Base-by-base conservation (phyloP, 441 rosid species). In the Populus hybrid region DNA sequence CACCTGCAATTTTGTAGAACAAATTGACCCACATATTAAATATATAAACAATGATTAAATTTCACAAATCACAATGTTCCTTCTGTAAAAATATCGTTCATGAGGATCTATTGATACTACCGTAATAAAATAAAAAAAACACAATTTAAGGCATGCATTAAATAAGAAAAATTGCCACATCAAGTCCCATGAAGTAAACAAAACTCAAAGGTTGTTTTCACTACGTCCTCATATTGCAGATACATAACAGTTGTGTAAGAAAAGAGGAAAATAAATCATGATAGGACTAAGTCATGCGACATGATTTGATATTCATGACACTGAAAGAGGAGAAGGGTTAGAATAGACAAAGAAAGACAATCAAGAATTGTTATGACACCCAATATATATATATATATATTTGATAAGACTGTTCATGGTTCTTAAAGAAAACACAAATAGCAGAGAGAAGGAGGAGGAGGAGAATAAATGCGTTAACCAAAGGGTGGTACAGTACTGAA, bases 1-100 rank as follows among this genome's bases (percentile, higher is more conserved):
- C 81, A 95, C 99, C 99, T 95, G 93, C 83, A 71, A 67, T 36
- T 23, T 72, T 74, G 59, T 18, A 68, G 12, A 35, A n/a, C 76
- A 74, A 8, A 20, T 73, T 16, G 24, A 28, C 59, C 14, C 50
- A 9, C 10, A 9, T 28, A 42, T 26, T 67, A 64, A 24, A 76
- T 59, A 23, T 21, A 1, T 6, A 24, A 7, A 36, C 3, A 36
- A 29, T 2, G 21, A 63, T 64, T 50, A 31, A 28, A 10, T 64
- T 9, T n/a, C 75, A 64, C 65, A 71, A 45, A 64, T 42, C 69
- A 45, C 33, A 14, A 64, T 14, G 45, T 45, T 31, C 14, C n/a
- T 9, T 9, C 45, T 50, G 9, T 40, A 14, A 1, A 28, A 4
- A 18, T 74, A 21, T 40, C 50, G 29, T 1, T 71, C 45, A 45